Evolutionary conservation across 2,329 filamentous ascomycete species (phyloP), one percentile per base, ranked within the genome.

Genomic region (Fusarium citri): DNA sequence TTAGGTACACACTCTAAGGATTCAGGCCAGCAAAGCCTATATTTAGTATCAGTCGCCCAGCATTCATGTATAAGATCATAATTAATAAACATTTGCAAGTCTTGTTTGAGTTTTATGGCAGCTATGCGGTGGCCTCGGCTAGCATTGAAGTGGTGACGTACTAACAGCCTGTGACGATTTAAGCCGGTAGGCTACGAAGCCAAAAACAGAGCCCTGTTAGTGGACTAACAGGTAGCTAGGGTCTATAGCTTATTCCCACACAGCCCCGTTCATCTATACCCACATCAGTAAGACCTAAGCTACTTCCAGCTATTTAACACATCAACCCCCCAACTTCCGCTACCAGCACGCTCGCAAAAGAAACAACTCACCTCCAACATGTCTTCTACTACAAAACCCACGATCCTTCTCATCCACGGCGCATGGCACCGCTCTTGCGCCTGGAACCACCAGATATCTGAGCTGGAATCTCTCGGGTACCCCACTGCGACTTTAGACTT

Each of bases 1-100:
- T 69, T 11, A 67, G 62, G 14, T 69, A 69, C 25, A 69, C 67
- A 0, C 16, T 69, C 0, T 70, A 46, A 30, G 11, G 2, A 2
- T 15, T 11, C 2, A 16, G 3, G 3, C 22, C 15, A 2, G 18
- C 3, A 2, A 6, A 40, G 22, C 2, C 3, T 14, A 9, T 0
- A 10, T 12, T 7, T 8, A 10, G 4, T 23, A n/a, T 18, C 2
- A 25, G 0, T 4, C 9, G 3, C 34, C 5, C 1, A 37, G 18
- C 18, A 11, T 7, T 7, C 6, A 37, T 12, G 3, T 37, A n/a
- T 12, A 7, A 7, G 0, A n/a, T 4, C n/a, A 6, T 1, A 2
- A n/a, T 37, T 11, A 37, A 37, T 37, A 16, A 34, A 37, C 10
- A 16, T 34, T 4, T 16, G 1, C 7, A 18, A 6, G 5, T 18